These are phyloP conservation scores for Desmodesmus armatus DNA, from an alignment of 139 green algal species.

Conservation along the genomic window DNA sequence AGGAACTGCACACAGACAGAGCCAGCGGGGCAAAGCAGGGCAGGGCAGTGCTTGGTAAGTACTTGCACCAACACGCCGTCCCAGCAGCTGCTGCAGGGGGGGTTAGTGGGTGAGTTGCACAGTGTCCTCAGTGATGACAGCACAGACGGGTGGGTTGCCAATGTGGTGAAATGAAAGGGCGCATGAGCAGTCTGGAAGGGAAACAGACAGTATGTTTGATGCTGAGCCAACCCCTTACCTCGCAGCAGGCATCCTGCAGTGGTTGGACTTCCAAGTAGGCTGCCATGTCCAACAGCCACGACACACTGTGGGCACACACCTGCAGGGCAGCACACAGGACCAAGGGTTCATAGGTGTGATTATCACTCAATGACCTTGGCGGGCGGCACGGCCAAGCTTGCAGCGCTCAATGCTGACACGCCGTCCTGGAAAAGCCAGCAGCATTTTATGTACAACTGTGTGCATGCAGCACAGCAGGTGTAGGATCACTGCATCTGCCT, in stretches of 20 bases:
- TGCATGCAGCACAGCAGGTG: not conserved
- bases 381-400: no score
- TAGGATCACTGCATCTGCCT: not conserved
- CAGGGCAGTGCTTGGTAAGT: not conserved
- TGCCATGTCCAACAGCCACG: slow-evolving; percentile 35
- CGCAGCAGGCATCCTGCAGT: slow-evolving; percentile 35
- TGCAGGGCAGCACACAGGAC: not conserved
- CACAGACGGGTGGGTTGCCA: no score
- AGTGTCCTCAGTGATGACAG: no score
- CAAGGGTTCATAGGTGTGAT: not conserved
- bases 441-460: no score
- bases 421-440: no score
- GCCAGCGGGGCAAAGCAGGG: not conserved
- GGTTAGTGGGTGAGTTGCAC: no score
- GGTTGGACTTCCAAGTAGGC: slow-evolving; percentile 46
- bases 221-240: not conserved
- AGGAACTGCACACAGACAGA: slow-evolving; percentile 21
- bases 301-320: slow-evolving; percentile 14
- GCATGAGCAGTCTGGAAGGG: no score
- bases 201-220: no score
- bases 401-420: no score
- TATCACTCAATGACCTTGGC: no score
- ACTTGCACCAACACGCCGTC: not conserved
- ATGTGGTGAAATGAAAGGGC: no score
- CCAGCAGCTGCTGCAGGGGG: not conserved